These are phyloP conservation scores for Psilocybe subaeruginosa DNA, from an alignment of 768 basidiomycete genomes.

Conservation along the genomic window DNA sequence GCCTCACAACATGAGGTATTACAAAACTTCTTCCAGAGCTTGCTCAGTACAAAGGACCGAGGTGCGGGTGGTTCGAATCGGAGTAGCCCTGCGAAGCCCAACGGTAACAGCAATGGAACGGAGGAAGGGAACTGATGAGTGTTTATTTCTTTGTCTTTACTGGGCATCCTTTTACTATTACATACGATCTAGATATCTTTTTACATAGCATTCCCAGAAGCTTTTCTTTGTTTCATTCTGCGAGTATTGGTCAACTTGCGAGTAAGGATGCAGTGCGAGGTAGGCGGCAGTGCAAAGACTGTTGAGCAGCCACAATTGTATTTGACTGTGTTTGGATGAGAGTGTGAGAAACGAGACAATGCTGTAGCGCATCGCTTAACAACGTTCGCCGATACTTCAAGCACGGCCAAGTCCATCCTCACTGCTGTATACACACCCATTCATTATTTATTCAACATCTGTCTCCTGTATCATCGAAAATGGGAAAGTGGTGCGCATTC, in stretches of 20 bases:
- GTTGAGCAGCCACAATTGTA: conserved; percentile 16
- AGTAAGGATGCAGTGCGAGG: background rate
- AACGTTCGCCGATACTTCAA: conserved; percentile 11
- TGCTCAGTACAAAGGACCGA: conserved; percentile 73
- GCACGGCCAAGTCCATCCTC: conserved; percentile 13
- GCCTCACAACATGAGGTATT: conserved; percentile 77
- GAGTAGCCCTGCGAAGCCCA: conserved; percentile 25
- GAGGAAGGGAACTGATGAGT: conserved; percentile 38
- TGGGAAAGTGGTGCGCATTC: conserved; percentile 72
- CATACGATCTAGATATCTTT: conserved; percentile 14
- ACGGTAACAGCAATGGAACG: conserved; percentile 31
- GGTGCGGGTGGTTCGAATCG: conserved; percentile 24
- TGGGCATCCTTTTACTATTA: conserved; percentile 4
- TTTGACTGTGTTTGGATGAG: conserved; percentile 22
- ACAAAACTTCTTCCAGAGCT: conserved; percentile 86
- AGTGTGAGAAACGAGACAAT: conserved; percentile 17
- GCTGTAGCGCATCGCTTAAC: conserved; percentile 13
- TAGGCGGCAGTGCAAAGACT: background rate
- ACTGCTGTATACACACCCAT: conserved; percentile 3
- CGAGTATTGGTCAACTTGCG: background rate
- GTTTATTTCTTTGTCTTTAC: conserved; percentile 12
- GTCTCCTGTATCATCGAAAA: conserved; percentile 33
- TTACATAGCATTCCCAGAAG: background rate
- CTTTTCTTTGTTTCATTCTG: no score
- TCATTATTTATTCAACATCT: conserved; percentile 25